Conservation (phyloP, 1,284 basidiomycete species). For the Hemileia vastatrix region DNA sequence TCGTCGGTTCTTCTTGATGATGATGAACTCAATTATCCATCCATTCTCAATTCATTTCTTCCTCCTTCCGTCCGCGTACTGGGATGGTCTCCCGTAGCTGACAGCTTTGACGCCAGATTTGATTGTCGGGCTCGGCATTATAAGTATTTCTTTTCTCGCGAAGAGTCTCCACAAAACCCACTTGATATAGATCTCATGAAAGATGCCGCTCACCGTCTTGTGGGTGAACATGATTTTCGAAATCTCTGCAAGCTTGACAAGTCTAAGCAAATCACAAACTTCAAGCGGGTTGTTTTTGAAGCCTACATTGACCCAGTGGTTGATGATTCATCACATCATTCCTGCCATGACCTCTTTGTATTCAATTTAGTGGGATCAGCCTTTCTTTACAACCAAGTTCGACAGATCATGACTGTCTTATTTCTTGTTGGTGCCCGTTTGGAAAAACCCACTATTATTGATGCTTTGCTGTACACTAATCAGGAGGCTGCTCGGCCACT, state of each 20-base stretch:
- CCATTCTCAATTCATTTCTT: constrained; percentile 77
- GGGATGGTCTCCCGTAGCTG: constrained; percentile 84
- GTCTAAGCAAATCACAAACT: constrained; percentile 78
- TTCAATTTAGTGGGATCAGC: constrained; percentile 80
- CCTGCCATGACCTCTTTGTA: constrained; percentile 22
- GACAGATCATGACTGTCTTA: constrained; percentile 86
- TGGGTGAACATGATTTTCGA: constrained; percentile 91
- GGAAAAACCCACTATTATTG: constrained; percentile 63
- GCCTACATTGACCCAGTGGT: constrained; percentile 53
- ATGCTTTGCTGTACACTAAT: constrained; percentile 63
- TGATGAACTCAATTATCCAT: constrained; percentile 71
- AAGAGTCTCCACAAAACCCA: constrained; percentile 25
- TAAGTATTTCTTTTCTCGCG: constrained; percentile 80
- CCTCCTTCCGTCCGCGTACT: constrained; percentile 82
- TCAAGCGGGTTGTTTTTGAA: constrained; percentile 56
- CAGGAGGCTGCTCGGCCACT: constrained; percentile 24
- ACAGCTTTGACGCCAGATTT: constrained; percentile 76
- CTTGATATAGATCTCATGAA: constrained; percentile 70
- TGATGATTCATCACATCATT: constrained; percentile 9
- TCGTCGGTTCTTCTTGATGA: background rate
- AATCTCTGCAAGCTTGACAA: constrained; percentile 95
- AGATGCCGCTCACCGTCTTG: constrained; percentile 59
- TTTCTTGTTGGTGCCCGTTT: constrained; percentile 77
- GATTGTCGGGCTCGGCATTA: constrained; percentile 82
- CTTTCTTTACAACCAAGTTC: constrained; percentile 93